Conservation (phyloP, 164 flowering plant species). For the Umbilicus rupestris region DNA sequence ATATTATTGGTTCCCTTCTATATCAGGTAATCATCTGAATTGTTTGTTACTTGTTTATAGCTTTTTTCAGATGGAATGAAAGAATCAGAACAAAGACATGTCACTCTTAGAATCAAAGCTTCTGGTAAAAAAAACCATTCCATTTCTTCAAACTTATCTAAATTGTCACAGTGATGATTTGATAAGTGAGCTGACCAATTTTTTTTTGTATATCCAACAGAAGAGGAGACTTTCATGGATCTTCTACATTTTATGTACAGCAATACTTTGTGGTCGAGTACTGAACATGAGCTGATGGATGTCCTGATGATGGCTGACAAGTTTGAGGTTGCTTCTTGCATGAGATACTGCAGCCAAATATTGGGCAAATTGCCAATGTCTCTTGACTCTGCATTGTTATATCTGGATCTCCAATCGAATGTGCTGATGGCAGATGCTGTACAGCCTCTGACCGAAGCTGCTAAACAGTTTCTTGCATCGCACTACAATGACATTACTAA, state of each 20-base stretch:
- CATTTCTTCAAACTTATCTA: neutral
- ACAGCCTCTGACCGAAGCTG: conserved; percentile 18
- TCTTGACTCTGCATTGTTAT: conserved; percentile 42
- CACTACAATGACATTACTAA: conserved; percentile 10
- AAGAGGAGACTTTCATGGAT: conserved; percentile 41
- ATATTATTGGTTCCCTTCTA: neutral
- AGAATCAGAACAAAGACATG: conserved; percentile 34
- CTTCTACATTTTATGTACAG: conserved; percentile 46
- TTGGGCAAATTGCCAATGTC: conserved; percentile 36
- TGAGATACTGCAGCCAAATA: conserved; percentile 37
- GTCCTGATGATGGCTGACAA: conserved; percentile 52
- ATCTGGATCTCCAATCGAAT: conserved; percentile 31
- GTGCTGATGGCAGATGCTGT: conserved; percentile 24
- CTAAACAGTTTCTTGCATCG: conserved; percentile 11
- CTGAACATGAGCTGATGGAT: conserved; percentile 33
- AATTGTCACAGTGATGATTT: neutral
- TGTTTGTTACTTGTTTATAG: conserved; percentile 12
- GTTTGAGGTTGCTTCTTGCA: conserved; percentile 53
- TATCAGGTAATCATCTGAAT: neutral
- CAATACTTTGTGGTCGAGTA: conserved; percentile 17
- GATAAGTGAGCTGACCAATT: neutral
- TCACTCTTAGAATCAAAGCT: conserved; percentile 29
- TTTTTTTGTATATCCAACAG: conserved; percentile 15
- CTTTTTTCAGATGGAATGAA: conserved; percentile 34
- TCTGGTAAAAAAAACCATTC: conserved; percentile 17